Evolutionary conservation across 2,329 filamentous ascomycete genomes (phyloP).

Genomic region (Neonectria sp.): DNA sequence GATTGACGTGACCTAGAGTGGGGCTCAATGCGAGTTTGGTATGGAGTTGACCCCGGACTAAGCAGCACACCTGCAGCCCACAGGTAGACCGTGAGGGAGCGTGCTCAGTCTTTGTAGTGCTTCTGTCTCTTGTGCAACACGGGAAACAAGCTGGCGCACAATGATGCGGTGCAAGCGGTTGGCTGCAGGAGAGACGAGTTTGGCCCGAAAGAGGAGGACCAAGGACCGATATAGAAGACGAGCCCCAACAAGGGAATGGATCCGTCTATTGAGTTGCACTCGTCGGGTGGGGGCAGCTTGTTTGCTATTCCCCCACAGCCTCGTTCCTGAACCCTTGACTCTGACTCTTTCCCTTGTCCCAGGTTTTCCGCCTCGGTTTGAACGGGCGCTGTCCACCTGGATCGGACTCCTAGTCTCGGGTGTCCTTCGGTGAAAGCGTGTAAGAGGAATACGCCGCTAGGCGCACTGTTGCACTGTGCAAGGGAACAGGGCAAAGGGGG

Average conservation of each 20-base stretch:
- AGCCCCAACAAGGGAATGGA: background rate
- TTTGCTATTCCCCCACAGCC: background rate
- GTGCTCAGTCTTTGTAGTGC: background rate
- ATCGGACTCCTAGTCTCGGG: background rate
- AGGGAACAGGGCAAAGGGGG: background rate
- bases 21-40: conserved; percentile 32
- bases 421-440: conserved; percentile 1
- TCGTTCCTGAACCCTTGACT: background rate
- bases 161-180: background rate
- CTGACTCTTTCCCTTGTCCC: background rate
- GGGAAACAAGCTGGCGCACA: background rate
- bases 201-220: background rate
- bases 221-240: background rate
- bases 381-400: background rate
- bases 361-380: background rate
- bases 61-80: conserved; percentile 5
- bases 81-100: background rate
- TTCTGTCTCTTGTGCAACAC: conserved; percentile 7
- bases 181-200: background rate
- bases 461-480: background rate
- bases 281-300: background rate
- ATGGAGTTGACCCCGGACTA: conserved; percentile 5
- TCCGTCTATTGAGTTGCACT: conserved; percentile 6
- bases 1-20: conserved; percentile 44
- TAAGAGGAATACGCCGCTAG: conserved; percentile 11